Evolutionary conservation across 495 filamentous ascomycete genomes (phyloP).

Genomic region (Ramalina peruviana): DNA sequence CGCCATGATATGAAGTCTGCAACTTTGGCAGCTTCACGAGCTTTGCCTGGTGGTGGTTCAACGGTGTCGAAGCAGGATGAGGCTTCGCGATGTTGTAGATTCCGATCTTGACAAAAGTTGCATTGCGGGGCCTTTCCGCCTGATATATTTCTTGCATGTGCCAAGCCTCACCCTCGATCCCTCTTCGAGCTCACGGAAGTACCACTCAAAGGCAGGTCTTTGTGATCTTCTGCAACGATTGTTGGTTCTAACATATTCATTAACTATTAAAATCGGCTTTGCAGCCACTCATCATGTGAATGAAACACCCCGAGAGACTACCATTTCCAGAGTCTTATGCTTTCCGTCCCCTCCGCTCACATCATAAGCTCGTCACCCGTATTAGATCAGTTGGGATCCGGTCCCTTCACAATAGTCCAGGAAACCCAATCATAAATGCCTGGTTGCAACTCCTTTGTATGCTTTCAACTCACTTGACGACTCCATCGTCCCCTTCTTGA

Average conservation of each 20-base stretch:
- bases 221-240: too few relatives aligned
- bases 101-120: too few relatives aligned
- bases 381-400: not conserved
- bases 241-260: not conserved
- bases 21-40: too few relatives aligned
- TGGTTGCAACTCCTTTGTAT: not conserved
- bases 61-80: too few relatives aligned
- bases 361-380: not conserved
- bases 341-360: not conserved
- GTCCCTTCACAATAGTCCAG: not conserved
- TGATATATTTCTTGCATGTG: too few relatives aligned
- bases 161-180: too few relatives aligned
- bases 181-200: too few relatives aligned
- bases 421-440: not conserved
- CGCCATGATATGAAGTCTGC: constrained; percentile 21
- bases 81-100: too few relatives aligned
- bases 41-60: too few relatives aligned
- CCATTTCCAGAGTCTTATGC: not conserved
- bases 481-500: constrained; percentile 20
- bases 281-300: not conserved
- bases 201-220: too few relatives aligned
- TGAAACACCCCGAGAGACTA: not conserved
- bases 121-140: too few relatives aligned
- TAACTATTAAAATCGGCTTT: constrained; percentile 4
- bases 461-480: constrained; percentile 7